Base-by-base conservation (phyloP, 768 basidiomycete genomes). In the Gymnopilus dilepis region DNA sequence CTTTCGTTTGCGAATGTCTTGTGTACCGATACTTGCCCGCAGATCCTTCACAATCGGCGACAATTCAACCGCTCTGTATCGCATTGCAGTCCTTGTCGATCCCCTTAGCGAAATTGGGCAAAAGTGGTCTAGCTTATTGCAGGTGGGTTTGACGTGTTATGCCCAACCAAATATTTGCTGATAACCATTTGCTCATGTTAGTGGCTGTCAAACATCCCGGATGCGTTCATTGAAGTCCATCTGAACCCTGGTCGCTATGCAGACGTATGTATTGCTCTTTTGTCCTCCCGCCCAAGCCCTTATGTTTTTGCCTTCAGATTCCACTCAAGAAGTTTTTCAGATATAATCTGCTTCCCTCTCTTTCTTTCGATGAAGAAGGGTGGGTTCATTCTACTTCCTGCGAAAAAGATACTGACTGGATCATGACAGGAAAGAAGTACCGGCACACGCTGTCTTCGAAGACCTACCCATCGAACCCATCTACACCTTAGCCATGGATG, bases 291-390 rank as follows among this genome's bases (percentile, higher is more conserved):
- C 15, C 54, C 9, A 40, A 19, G 11, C 31, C 42, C 48, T 31
- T n/a, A 28, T 22, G 45, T 60, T 58, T 54, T 59, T 48, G 12
- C 12, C 19, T 43, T 11, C 63, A 97, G 92, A 78, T 97, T 26
- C 95, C 95, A 0, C 76, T 99, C 42, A 98, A 97, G 73, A 85
- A 90, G 17, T 99, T 98, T 79, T 99, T 97, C 72, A 89, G 92
- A 6, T 94, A 89, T 70, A 88, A 86, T 55, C 75, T 95, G 4
- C 70, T 78, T 2, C 80, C 87, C 2, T 71, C 75, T 3, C 76
- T 90, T 13, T 59, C 72, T 0, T 98, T 94, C 70, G 86, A 93
- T 62, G 76, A 83, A 17, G 73, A 84, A 38, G 92, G 94, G 93
- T 95, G 71, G 45, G 86, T 75, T 38, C 58, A 8, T 17, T 24